Percentiles rank a stretch among this genome's conserved stretches.
Evolutionary conservation across 129 eudicot species (phyloP).

Genomic region (Tagetes patula): DNA sequence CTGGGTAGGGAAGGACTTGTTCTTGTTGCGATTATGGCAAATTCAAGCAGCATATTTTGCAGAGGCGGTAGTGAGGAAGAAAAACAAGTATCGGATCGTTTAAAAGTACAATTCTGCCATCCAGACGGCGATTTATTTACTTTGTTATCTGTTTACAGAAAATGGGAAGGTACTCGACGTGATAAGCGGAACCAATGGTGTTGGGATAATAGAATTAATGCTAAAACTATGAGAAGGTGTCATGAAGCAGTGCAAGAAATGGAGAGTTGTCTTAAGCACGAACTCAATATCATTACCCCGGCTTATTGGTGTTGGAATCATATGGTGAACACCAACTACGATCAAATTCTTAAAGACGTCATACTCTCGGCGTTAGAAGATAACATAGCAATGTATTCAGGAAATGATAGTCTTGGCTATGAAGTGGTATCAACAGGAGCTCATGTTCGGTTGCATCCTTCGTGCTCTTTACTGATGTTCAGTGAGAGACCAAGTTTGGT

Average conservation of each 20-base stretch:
- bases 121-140: constrained; percentile 84
- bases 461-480: constrained; percentile 71
- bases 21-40: constrained; percentile 95
- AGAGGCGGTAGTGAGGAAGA: constrained; percentile 73
- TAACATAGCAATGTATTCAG: constrained; percentile 81
- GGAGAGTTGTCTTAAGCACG: constrained; percentile 67
- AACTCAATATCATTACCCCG: constrained; percentile 60
- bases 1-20: constrained; percentile 81
- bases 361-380: constrained; percentile 71
- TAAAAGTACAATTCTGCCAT: constrained; percentile 87
- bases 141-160: constrained; percentile 70
- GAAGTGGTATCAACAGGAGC: constrained; percentile 68
- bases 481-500: constrained; percentile 77
- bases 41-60: constrained; percentile 88
- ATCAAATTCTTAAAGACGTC: constrained; percentile 45
- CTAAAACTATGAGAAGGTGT: constrained; percentile 86
- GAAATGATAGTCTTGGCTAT: constrained; percentile 84
- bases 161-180: constrained; percentile 61
- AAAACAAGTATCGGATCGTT: constrained; percentile 73
- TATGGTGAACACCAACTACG: constrained; percentile 37
- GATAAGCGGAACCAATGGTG: constrained; percentile 71
- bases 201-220: constrained; percentile 94
- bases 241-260: constrained; percentile 68
- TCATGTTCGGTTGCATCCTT: constrained; percentile 76
- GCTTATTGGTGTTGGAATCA: constrained; percentile 80